phyloP scores from a whole-genome alignment of 495 filamentous ascomycete genomes.

The Aspergillus leporis region DNA sequence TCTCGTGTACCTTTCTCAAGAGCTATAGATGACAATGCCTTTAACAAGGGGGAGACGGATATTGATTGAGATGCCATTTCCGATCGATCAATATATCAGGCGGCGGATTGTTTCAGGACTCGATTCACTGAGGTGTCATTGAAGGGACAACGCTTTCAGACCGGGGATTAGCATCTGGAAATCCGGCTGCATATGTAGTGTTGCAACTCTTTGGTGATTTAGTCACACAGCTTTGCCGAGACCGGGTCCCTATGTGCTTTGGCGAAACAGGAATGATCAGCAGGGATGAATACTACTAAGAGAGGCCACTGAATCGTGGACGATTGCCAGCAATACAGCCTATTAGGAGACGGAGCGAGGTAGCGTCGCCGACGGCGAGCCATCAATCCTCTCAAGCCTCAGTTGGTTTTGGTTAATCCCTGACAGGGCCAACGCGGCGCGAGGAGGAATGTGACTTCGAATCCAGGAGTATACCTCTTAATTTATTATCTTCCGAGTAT shows the following conservation, averaged over 20 bases:
- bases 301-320: not conserved
- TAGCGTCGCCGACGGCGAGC: not conserved
- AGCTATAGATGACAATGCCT: slow-evolving; percentile 18
- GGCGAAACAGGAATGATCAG: not conserved
- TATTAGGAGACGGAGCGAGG: not conserved
- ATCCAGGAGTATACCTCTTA: not conserved
- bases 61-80: slow-evolving; percentile 4
- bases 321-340: not conserved
- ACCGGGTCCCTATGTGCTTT: not conserved
- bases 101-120: not conserved
- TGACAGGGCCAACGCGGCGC: not conserved
- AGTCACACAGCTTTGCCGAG: not conserved
- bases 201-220: not conserved
- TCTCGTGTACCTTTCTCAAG: slow-evolving; percentile 13
- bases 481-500: not conserved
- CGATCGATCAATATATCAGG: not conserved
- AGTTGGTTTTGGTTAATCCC: not conserved
- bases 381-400: not conserved
- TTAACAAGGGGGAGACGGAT: slow-evolving; percentile 9
- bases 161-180: not conserved
- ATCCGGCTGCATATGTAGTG: slow-evolving; percentile 1
- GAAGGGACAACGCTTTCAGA: not conserved
- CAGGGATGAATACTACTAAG: not conserved
- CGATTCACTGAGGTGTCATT: not conserved
- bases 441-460: not conserved